A percentile compares a stretch with the other conserved stretches of the same genome.
These are phyloP conservation scores for Pichia sp. DNA, from an alignment of 1,139 yeast species.

Conservation along the genomic window DNA sequence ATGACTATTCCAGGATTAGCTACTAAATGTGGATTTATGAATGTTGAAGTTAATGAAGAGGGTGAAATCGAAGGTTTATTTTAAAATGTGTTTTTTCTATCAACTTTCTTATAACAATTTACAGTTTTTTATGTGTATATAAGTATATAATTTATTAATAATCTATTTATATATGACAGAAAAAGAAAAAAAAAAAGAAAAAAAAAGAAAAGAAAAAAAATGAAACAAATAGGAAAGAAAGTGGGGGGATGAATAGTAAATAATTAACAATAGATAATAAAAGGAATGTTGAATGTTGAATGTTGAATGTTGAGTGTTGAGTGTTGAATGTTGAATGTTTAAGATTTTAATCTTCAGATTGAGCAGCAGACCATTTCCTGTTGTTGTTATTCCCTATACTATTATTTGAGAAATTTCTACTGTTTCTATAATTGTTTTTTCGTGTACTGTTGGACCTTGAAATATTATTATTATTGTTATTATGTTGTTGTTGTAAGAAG, in stretches of 20 bases:
- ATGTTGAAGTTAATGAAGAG: constrained; percentile 86
- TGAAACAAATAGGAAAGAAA: background rate
- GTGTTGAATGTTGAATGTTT: too few species aligned
- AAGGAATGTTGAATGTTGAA: too few species aligned
- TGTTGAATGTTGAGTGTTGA: too few species aligned
- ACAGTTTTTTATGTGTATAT: background rate
- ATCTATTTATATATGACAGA: too few species aligned
- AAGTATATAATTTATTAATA: too few species aligned
- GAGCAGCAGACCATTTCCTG: background rate
- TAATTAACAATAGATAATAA: too few species aligned
- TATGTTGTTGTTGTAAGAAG: background rate
- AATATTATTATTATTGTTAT: background rate
- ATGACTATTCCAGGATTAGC: constrained; percentile 98
- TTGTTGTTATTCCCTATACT: background rate
- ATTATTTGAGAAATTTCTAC: constrained; percentile 4
- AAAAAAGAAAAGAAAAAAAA: background rate
- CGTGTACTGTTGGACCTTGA: constrained; percentile 5
- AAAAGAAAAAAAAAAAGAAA: background rate
- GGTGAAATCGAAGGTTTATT: constrained; percentile 96
- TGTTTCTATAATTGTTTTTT: constrained; percentile 1
- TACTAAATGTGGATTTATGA: constrained; percentile 94
- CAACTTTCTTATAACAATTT: too few species aligned
- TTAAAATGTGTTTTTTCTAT: too few species aligned
- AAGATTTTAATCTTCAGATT: background rate
- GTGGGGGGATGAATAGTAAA: too few species aligned